Evolutionary conservation across 2,329 filamentous ascomycete species (phyloP), one percentile per base, ranked within the genome.

Genomic region (Verticillium isaacii): DNA sequence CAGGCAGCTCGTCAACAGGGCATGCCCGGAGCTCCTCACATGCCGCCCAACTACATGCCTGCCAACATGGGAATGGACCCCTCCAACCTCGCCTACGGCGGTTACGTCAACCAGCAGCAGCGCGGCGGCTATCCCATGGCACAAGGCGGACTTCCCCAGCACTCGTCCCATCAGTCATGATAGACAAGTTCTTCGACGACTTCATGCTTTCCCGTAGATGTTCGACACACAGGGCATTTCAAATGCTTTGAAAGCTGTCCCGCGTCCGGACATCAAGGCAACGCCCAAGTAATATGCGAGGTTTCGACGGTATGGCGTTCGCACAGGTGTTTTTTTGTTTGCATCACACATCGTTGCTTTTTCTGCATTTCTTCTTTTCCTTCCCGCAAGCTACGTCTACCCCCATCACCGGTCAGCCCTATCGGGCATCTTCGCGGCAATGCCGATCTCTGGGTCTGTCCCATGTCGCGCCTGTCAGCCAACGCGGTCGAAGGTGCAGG

Each of bases 1-100:
- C 85, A 86, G 66, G 81, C 82, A 62, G 69, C 67, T 63, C 77
- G 78, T 68, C 79, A 83, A 64, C 85, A 88, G 60, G 87, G 87
- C 68, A 90, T 93, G 77, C 86, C 89, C 56, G 84, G 81, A 70
- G 81, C 81, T 69, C 76, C 80, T 52, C 85, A 85, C 65, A 89
- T 91, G 85, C 85, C 86, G 52, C 82, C 81, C 62, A 80, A 78
- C 77, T 91, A 84, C 76, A 85, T 80, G 82, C 41, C 45, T 25
- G 78, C 83, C 52, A 80, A 82, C 66, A 88, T 92, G 71, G 84
- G 88, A 50, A 85, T 86, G 73, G 91, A 91, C 70, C 87, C 90
- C 68, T 89, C 92, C 71, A 88, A 93, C 75, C 82, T 92, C 71
- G 89, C 89, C 37, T 96, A 96, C 74, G 89, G 92, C 73, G 91